Evolutionary conservation across 1,284 basidiomycete genomes (phyloP), one percentile per base, ranked within the genome.

Genomic region (Sanghuangporus weigelae): DNA sequence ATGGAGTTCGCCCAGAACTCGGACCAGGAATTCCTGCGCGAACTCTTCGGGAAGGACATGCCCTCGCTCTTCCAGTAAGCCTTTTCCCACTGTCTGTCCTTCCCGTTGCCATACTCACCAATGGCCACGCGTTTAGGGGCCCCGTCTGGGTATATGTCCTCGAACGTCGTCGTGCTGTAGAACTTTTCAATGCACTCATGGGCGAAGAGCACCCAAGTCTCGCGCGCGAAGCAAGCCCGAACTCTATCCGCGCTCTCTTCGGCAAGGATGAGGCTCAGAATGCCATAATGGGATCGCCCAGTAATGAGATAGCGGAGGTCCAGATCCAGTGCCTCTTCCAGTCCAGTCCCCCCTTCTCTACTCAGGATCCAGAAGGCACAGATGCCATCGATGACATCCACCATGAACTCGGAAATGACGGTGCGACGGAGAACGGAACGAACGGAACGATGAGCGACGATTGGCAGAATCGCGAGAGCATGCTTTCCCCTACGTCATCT

Each of bases 61-160:
- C 78, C 79, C 53, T 87, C 83, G 56, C 81, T 92, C 65, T 82
- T 81, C 63, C 87, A 92, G 90, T 92, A 75, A 44, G 63, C 60
- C 10, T 44, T 26, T 38, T 57, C 51, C 53, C 57, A 54, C 53
- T 54, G 7, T 12, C n/a, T 21, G 53, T 54, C 31, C 26, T 42
- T 12, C 56, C 26, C 56, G n/a, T 55, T 64, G 38, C 42, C 56
- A 40, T 54, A 59, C 40, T 57, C 62, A 19, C 50, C 54, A 38
- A 38, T 11, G 57, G 62, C 58, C 40, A 48, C 44, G 50, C 50
- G 23, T 59, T n/a, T 36, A 92, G 90, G 69, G 90, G 89, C 63
- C 87, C 90, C 19, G 89, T 92, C 31, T 92, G 91, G 89, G 89
- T 93, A 23, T 93, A 92, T 74, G 87, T 93, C 50, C 85, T 93